Evolutionary conservation across 2,329 filamentous ascomycete species (phyloP), one percentile per base, ranked within the genome.

Genomic region (Fulvia fulva): DNA sequence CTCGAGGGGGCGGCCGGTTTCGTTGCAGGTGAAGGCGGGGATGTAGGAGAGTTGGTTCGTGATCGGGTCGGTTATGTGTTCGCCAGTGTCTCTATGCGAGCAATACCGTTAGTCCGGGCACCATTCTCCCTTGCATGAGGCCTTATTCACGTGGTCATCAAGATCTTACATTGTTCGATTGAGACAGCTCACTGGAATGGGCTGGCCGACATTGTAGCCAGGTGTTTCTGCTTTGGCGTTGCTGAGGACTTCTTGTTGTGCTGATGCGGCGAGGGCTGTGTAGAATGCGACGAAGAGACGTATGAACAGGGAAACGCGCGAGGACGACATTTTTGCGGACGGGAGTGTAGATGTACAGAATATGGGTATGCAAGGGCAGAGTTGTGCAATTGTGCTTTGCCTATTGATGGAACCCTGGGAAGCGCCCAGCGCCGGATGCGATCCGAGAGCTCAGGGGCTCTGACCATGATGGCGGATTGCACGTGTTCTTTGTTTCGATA

Each of bases 11-110:
- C 84, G 82, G 45, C 81, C 81, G 12, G 94, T 97, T 76, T 97
- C 94, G 75, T 91, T 89, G 83, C 94, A 97, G 32, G 82, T 81
- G 23, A 90, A 90, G 75, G 97, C 97, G 41, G 93, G 91, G 46
- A 94, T 87, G 81, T 94, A 97, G 81, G 96, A 83, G 57, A 97
- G 85, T 73, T 95, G 88, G 70, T 94, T 87, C 63, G 87, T 81
- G 34, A 82, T 81, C 11, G 51, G 37, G 72, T 95, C 86, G 70
- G 90, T 88, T 70, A 97, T 87, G 74, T 96, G 91, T 75, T 96
- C 91, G 73, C 91, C 91, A 8, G 89, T 94, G 68, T 95, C 90
- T 69, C 90, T 94, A 71, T 46, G 23, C 16, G 23, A 47, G 44
- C 41, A 32, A 26, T n/a, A n/a, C n/a, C 22, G 22, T 26, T 45